These are phyloP conservation scores for Cercospora berteroae DNA, from an alignment of 2,329 filamentous ascomycete genomes.

Conservation along the genomic window DNA sequence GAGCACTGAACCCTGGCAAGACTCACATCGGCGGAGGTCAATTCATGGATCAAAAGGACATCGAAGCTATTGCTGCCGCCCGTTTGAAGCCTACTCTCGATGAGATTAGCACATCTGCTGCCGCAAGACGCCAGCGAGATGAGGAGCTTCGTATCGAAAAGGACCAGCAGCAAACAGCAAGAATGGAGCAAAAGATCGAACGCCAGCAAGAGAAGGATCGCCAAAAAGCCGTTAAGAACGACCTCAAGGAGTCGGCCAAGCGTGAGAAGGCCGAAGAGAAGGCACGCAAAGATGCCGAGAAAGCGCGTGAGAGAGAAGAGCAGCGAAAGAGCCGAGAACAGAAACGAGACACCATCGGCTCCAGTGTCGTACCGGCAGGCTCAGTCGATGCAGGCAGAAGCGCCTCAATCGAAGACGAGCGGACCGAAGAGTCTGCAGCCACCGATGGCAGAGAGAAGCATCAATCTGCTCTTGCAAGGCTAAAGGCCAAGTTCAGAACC, in stretches of 20 bases:
- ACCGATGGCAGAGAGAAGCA: constrained; percentile 22
- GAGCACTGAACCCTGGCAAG: constrained; percentile 57
- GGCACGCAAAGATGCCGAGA: constrained; percentile 55
- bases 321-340: constrained; percentile 48
- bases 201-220: constrained; percentile 47
- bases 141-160: constrained; percentile 62
- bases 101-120: constrained; percentile 77
- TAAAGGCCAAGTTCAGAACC: constrained; percentile 28
- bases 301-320: constrained; percentile 50
- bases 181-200: constrained; percentile 55
- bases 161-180: constrained; percentile 62
- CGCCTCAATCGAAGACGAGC: constrained; percentile 15
- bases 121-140: constrained; percentile 66
- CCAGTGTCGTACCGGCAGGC: not conserved
- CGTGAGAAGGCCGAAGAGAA: constrained; percentile 53
- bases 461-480: constrained; percentile 23
- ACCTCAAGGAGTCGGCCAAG: constrained; percentile 52
- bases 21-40: constrained; percentile 76
- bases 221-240: constrained; percentile 52
- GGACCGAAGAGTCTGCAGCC: constrained; percentile 6
- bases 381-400: constrained; percentile 14
- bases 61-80: constrained; percentile 74
- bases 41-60: constrained; percentile 72
- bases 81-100: constrained; percentile 80
- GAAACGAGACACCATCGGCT: constrained; percentile 26